phyloP scores from a whole-genome alignment of 352 stramenopile genomes.

The Globisporangium yorkense region DNA sequence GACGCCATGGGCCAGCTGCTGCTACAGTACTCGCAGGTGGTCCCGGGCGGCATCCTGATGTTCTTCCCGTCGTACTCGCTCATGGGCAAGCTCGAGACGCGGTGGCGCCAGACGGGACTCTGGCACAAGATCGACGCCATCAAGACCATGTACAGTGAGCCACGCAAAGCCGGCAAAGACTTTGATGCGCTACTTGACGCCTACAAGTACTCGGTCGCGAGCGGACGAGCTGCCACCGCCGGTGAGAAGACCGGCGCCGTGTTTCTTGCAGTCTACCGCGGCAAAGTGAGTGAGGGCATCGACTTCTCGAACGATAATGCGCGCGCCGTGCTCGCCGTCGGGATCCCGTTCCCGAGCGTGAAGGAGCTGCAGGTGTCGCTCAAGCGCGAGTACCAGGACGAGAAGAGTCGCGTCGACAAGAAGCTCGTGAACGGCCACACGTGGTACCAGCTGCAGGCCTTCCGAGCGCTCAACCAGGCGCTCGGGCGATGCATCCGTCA shows the following conservation, averaged over 20 bases:
- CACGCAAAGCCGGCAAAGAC: constrained; percentile 68
- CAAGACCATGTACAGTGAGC: constrained; percentile 67
- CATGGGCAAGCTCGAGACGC: constrained; percentile 57
- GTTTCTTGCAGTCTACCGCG: constrained; percentile 97
- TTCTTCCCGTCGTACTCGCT: constrained; percentile 85
- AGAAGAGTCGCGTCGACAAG: constrained; percentile 56
- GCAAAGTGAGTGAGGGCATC: constrained; percentile 98
- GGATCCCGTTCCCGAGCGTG: constrained; percentile 96
- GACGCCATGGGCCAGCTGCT: constrained; percentile 77
- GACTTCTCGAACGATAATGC: constrained; percentile 98
- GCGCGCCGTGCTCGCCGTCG: constrained; percentile 95
- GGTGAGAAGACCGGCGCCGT: constrained; percentile 77
- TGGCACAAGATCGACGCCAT: constrained; percentile 49
- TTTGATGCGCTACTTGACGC: constrained; percentile 75
- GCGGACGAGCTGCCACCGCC: constrained; percentile 3
- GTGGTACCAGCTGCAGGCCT: constrained; percentile 98
- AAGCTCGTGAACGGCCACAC: constrained; percentile 60
- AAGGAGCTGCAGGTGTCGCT: constrained; percentile 89
- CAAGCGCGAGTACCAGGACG: constrained; percentile 80
- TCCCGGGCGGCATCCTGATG: constrained; percentile 80
- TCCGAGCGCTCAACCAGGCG: constrained; percentile 98
- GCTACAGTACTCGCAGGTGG: constrained; percentile 51
- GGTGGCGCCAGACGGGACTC: constrained; percentile 68
- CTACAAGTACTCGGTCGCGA: constrained; percentile 55
- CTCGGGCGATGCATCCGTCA: constrained; percentile 98